Evolutionary conservation across 352 stramenopile genomes (phyloP).

Genomic region (Globisporangium ultimum): DNA sequence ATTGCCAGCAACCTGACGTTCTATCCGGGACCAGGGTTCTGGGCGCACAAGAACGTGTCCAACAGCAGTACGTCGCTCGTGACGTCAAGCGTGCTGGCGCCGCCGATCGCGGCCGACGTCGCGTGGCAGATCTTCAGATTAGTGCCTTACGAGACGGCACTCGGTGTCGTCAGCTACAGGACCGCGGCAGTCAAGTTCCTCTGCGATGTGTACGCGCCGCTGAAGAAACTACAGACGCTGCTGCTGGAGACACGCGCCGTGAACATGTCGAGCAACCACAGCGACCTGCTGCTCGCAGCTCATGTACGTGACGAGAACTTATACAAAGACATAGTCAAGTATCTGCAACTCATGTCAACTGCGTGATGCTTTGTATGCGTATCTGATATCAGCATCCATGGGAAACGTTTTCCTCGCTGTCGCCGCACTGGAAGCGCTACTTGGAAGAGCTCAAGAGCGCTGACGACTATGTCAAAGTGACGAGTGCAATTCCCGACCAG

Average conservation of each 20-base stretch:
- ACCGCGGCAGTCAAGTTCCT: constrained; percentile 65
- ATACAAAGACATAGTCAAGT: too few relatives aligned
- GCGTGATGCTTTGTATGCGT: neutral
- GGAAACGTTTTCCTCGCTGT: constrained; percentile 81
- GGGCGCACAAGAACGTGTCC: constrained; percentile 14
- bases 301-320: constrained; percentile 26
- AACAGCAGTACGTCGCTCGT: constrained; percentile 11
- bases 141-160: constrained; percentile 67
- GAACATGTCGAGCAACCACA: constrained; percentile 7
- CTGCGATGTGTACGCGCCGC: constrained; percentile 57
- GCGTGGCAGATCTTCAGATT: constrained; percentile 83
- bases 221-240: constrained; percentile 55
- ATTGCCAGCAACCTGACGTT: constrained; percentile 68
- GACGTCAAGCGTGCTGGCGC: constrained; percentile 58
- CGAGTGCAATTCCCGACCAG: constrained; percentile 38
- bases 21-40: constrained; percentile 77
- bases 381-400: constrained; percentile 58
- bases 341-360: neutral
- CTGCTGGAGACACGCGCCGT: constrained; percentile 31
- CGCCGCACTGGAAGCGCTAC: constrained; percentile 55
- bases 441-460: constrained; percentile 43
- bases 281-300: constrained; percentile 28
- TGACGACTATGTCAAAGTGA: constrained; percentile 41
- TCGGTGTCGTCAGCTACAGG: constrained; percentile 59
- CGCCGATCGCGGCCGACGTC: constrained; percentile 70